phyloP scores from a whole-genome alignment of 2,329 filamentous ascomycete species.

The Colletotrichum chlorophyti region DNA sequence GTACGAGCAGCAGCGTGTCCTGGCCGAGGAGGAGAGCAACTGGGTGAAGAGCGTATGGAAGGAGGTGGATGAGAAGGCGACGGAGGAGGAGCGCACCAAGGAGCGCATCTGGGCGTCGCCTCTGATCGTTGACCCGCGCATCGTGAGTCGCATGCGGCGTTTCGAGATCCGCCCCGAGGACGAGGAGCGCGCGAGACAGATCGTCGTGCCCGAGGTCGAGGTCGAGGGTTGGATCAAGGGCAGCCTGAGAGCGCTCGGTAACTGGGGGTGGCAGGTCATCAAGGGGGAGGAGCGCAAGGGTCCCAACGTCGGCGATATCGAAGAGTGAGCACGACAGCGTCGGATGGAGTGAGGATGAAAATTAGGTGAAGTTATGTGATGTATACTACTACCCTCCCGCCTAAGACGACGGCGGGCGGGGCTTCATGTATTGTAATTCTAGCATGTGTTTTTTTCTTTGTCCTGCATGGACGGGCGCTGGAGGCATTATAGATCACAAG shows the following conservation, averaged over 20 bases:
- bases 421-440: conserved; percentile 22
- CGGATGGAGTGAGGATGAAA: background rate
- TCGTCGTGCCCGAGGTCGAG: conserved; percentile 71
- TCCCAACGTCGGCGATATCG: conserved; percentile 48
- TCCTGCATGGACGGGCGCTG: conserved; percentile 9
- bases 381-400: conserved; percentile 8
- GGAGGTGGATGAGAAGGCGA: conserved; percentile 50
- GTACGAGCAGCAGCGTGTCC: conserved; percentile 68
- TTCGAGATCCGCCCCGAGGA: conserved; percentile 76
- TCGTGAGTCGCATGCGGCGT: conserved; percentile 79
- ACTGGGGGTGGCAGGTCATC: conserved; percentile 54
- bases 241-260: conserved; percentile 58
- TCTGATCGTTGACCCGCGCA: conserved; percentile 77
- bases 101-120: conserved; percentile 80
- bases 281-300: conserved; percentile 45
- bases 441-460: background rate
- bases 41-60: conserved; percentile 85
- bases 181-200: conserved; percentile 68
- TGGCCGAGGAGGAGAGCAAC: conserved; percentile 76
- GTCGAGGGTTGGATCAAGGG: conserved; percentile 74
- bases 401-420: background rate
- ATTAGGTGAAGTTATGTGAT: background rate
- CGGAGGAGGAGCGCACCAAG: conserved; percentile 49
- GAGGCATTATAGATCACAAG: conserved; percentile 15
- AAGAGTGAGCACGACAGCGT: conserved; percentile 34